phyloP scores from a whole-genome alignment of 2,329 filamentous ascomycete species.

The Exophiala aquamarina region DNA sequence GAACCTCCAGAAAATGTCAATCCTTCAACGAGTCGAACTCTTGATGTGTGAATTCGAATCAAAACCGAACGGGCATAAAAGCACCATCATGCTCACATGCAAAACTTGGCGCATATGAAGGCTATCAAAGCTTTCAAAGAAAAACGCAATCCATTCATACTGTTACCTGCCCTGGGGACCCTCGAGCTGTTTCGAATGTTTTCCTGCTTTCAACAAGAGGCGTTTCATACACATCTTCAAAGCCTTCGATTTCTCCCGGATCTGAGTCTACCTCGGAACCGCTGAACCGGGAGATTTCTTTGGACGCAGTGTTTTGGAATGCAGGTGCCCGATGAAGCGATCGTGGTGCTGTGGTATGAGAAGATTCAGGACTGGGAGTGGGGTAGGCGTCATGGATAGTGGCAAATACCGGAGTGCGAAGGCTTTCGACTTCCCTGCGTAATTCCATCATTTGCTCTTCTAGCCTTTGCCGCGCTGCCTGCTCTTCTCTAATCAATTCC shows the following conservation, averaged over 20 bases:
- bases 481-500: slow-evolving; percentile 46
- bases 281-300: slow-evolving; percentile 27
- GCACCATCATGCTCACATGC: too few species aligned
- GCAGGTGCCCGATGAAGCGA: slow-evolving; percentile 17
- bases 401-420: slow-evolving; percentile 25
- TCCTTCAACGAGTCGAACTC: too few species aligned
- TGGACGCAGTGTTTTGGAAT: slow-evolving; percentile 15
- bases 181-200: slow-evolving; percentile 25
- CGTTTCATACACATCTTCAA: slow-evolving; percentile 27
- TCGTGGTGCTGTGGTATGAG: slow-evolving; percentile 13
- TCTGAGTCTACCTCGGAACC: slow-evolving; percentile 22
- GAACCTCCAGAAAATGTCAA: too few species aligned
- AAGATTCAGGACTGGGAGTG: slow-evolving; percentile 23
- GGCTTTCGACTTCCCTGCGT: slow-evolving; percentile 37
- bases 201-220: slow-evolving; percentile 21
- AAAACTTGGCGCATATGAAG: too few species aligned
- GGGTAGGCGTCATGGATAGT: slow-evolving; percentile 25
- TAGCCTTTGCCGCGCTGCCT: slow-evolving; percentile 45
- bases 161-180: slow-evolving; percentile 3
- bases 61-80: too few species aligned
- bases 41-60: too few species aligned
- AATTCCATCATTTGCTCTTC: slow-evolving; percentile 45
- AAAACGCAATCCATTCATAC: background rate
- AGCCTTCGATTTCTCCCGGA: slow-evolving; percentile 21
- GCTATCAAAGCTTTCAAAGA: background rate